A percentile compares a stretch with the other conserved stretches of the same genome.
Evolutionary conservation across 106 monocot species (phyloP).

Genomic region (Allium sativum): DNA sequence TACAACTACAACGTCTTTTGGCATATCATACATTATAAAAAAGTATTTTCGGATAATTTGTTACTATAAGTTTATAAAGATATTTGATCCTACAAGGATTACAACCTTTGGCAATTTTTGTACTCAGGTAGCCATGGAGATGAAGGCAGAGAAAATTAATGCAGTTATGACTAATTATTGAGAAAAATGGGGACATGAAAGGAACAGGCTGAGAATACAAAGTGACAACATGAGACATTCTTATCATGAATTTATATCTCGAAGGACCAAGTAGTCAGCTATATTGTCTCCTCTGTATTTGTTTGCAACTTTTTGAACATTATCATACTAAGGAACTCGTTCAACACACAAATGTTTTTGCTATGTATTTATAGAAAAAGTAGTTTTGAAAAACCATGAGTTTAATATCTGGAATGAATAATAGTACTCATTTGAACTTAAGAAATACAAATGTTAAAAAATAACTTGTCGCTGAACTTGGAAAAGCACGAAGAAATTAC

Average conservation of each 20-base stretch:
- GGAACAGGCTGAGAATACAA: neutral
- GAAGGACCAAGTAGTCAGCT: neutral
- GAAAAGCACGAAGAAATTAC: neutral
- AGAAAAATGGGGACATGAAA: neutral
- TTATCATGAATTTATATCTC: neutral
- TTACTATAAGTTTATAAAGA: neutral
- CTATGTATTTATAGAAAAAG: no score
- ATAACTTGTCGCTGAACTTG: neutral
- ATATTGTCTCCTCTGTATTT: neutral
- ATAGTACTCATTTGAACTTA: no score
- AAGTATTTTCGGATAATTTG: neutral
- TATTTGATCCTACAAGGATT: neutral
- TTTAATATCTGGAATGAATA: no score
- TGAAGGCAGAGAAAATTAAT: neutral
- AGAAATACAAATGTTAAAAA: neutral
- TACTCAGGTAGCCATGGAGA: constrained; percentile 9
- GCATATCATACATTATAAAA: neutral
- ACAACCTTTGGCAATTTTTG: neutral
- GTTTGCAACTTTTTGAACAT: neutral
- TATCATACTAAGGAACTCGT: no score
- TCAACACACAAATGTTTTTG: no score
- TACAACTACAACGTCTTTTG: neutral
- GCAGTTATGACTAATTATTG: neutral
- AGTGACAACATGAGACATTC: neutral
- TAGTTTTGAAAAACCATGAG: no score